Evolutionary conservation across 805 yeast genomes (phyloP), one percentile per base, ranked within the genome.

Genomic region (Schizosaccharomyces lindneri): DNA sequence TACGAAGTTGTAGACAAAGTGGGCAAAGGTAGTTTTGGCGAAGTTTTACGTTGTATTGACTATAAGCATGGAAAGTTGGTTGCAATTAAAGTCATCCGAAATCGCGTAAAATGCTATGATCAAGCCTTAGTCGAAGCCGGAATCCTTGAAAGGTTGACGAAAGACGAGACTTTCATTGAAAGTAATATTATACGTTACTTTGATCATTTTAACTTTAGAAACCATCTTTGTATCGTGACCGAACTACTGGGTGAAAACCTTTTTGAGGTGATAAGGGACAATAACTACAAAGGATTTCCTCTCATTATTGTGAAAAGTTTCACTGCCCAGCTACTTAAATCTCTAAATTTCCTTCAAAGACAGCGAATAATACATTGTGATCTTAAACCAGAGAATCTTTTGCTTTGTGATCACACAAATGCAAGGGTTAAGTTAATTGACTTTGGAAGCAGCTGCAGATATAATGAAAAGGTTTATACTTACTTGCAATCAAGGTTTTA

Each of bases 401-500:
- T 86, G 13, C 43, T 57, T 29, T 63, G 69, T 0, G 72, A 74
- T 6, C 73, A 78, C 5, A 70, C 73, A 27, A 67, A 72, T 0
- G 73, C 82, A 31, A 72, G 71, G 24, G 74, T 85, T 59, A 87
- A 84, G 66, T 75, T 87, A 39, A 84, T 87, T 62, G 95, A 87
- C 68, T 87, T 87, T 68, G 95, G 95, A 0, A 70, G 75, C 7
- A 73, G 77, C 6, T 75, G 78, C 63, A 70, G 69, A 57, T 75
- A 73, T 60, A 79, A 81, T 65, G 90, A 85, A 70, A 87, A 94
- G 61, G 83, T 94, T 1, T 95, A 89, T 65, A 84, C 95, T 61
- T 93, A 93, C 70, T 93, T 93, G 63, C 95, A 97, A 72, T 87
- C 96, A 27, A 81, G 98, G 67, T 93, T 88, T 72, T 89, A 89